phyloP scores from a whole-genome alignment of 768 basidiomycete species.

The Inosperma sp. region DNA sequence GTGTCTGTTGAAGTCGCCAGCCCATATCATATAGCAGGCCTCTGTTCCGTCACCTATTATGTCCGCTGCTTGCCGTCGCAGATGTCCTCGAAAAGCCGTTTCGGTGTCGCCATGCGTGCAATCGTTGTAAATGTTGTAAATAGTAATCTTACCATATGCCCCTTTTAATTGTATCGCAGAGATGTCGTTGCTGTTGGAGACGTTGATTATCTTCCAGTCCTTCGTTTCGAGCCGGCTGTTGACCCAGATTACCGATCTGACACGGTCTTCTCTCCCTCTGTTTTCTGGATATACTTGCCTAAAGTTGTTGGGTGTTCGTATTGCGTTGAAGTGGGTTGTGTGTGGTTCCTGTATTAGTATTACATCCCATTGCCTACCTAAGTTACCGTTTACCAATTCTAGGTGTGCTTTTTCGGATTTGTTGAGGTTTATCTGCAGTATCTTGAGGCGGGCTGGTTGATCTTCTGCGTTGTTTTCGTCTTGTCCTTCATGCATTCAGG shows the following conservation, averaged over 20 bases:
- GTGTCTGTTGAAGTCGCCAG: too few species aligned
- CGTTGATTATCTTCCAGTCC: constrained; percentile 20
- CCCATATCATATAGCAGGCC: constrained; percentile 29
- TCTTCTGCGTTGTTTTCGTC: too few species aligned
- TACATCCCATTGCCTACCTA: constrained; percentile 9
- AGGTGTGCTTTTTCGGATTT: constrained; percentile 11
- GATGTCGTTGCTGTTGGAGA: constrained; percentile 21
- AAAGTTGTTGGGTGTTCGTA: constrained; percentile 16
- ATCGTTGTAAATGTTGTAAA: constrained; percentile 28
- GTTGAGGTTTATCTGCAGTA: constrained; percentile 17
- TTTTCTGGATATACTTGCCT: constrained; percentile 16
- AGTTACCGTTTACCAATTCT: constrained; percentile 12
- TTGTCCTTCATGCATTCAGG: too few species aligned
- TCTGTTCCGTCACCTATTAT: not conserved
- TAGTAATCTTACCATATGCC: constrained; percentile 13
- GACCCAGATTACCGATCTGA: constrained; percentile 22
- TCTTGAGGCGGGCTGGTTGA: constrained; percentile 5
- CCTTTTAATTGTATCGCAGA: constrained; percentile 23
- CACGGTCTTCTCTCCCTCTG: not conserved
- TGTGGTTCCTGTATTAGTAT: constrained; percentile 18
- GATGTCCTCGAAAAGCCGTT: not conserved
- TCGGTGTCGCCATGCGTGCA: constrained; percentile 11
- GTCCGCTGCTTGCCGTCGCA: not conserved
- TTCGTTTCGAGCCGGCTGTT: constrained; percentile 16
- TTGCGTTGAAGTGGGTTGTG: constrained; percentile 11